Evolutionary conservation across 2,329 filamentous ascomycete genomes (phyloP).

Genomic region (Sphaerulina musiva): DNA sequence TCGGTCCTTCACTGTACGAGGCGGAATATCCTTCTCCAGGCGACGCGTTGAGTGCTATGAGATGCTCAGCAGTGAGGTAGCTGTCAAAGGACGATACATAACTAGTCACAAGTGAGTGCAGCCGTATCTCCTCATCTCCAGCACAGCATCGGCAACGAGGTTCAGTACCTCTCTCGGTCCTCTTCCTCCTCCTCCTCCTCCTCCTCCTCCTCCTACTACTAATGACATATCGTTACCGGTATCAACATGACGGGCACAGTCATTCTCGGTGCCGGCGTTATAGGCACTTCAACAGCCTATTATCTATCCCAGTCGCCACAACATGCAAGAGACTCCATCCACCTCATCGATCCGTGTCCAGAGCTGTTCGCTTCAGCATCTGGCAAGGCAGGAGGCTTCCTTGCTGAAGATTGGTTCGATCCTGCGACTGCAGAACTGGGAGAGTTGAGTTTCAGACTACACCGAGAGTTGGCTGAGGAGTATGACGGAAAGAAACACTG

Average conservation of each 20-base stretch:
- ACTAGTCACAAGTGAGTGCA: too few relatives aligned
- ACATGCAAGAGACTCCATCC: conserved; percentile 37
- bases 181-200: too few relatives aligned
- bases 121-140: too few relatives aligned
- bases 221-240: neutral
- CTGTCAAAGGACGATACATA: too few relatives aligned
- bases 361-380: conserved; percentile 67
- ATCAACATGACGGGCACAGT: conserved; percentile 41
- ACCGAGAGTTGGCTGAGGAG: conserved; percentile 56
- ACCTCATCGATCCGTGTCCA: conserved; percentile 52
- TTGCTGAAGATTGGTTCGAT: conserved; percentile 59
- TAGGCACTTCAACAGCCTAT: conserved; percentile 64
- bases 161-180: too few relatives aligned
- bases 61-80: too few relatives aligned
- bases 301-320: conserved; percentile 51
- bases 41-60: too few relatives aligned
- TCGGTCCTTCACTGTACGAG: too few relatives aligned
- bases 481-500: conserved; percentile 53
- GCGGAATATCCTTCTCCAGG: too few relatives aligned
- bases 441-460: conserved; percentile 62
- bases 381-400: conserved; percentile 66
- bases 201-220: neutral
- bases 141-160: too few relatives aligned
- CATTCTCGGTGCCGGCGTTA: conserved; percentile 64
- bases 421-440: conserved; percentile 50